Evolutionary conservation across 2,329 filamentous ascomycete species (phyloP).

Genomic region (Microdochium trichocladiopsis): DNA sequence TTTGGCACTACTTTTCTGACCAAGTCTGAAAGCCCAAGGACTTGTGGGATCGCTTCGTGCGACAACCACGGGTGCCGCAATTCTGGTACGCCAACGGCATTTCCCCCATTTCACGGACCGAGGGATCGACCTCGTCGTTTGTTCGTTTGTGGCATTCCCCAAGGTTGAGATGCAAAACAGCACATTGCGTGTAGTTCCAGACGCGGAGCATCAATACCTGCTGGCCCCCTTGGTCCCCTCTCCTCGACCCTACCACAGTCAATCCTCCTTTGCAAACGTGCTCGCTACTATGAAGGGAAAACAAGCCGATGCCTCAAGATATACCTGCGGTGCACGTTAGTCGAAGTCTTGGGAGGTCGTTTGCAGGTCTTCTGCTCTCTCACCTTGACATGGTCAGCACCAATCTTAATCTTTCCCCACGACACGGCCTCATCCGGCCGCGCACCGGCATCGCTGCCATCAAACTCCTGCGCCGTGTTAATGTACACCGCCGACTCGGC

Average conservation of each 20-base stretch:
- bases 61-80: no score
- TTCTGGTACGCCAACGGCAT: no score
- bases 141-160: no score
- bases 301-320: constrained; percentile 56
- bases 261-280: constrained; percentile 52
- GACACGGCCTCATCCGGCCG: constrained; percentile 94
- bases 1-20: no score
- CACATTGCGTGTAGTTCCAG: no score
- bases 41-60: no score
- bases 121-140: no score
- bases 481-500: constrained; percentile 96
- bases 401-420: constrained; percentile 96
- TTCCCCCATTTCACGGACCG: no score
- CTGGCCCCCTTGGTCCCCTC: no score
- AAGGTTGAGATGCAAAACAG: no score
- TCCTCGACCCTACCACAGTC: background rate
- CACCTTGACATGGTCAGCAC: constrained; percentile 85
- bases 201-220: no score
- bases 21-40: no score
- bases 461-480: constrained; percentile 96
- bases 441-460: constrained; percentile 92
- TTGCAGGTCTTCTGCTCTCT: constrained; percentile 10
- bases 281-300: constrained; percentile 62
- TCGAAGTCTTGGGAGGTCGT: constrained; percentile 1
- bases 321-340: constrained; percentile 37